Evolutionary conservation across 225 moss, liverwort and hornwort genomes (phyloP).

Genomic region (Physcomitrellopsis africana): DNA sequence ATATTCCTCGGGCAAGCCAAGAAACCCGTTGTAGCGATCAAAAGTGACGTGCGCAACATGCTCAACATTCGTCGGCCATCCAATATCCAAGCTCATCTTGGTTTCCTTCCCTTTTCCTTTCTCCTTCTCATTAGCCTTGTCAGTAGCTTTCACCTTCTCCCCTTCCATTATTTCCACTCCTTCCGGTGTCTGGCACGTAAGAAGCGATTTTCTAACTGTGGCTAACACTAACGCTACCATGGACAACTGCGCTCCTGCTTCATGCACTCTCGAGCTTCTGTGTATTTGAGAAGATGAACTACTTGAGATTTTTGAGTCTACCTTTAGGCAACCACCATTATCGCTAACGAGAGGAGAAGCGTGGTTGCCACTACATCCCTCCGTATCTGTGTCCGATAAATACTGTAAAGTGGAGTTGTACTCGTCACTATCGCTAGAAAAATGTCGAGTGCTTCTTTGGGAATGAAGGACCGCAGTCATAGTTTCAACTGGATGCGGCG

Average conservation of each 20-base stretch:
- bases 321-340: slow-evolving; percentile 36
- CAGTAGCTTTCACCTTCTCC: slow-evolving; percentile 34
- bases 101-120: slow-evolving; percentile 52
- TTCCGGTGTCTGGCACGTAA: slow-evolving; percentile 57
- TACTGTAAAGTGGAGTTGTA: slow-evolving; percentile 52
- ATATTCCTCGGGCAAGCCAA: slow-evolving; percentile 91
- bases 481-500: slow-evolving; percentile 38
- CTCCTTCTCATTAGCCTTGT: slow-evolving; percentile 50
- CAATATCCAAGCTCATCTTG: slow-evolving; percentile 85
- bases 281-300: slow-evolving; percentile 39
- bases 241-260: slow-evolving; percentile 57
- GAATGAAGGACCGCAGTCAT: slow-evolving; percentile 71
- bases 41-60: slow-evolving; percentile 97
- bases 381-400: slow-evolving; percentile 52
- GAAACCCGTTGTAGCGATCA: slow-evolving; percentile 95
- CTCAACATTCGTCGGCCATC: slow-evolving; percentile 97
- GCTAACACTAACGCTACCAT: slow-evolving; percentile 63
- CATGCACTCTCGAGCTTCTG: slow-evolving; percentile 51
- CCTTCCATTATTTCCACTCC: slow-evolving; percentile 45
- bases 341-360: slow-evolving; percentile 43
- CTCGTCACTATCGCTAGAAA: slow-evolving; percentile 61
- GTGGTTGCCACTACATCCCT: slow-evolving; percentile 45
- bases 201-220: slow-evolving; percentile 56
- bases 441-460: slow-evolving; percentile 51
- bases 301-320: slow-evolving; percentile 28